These are phyloP conservation scores for Penicillium sp. DNA, from an alignment of 2,329 filamentous ascomycete genomes.

Conservation along the genomic window DNA sequence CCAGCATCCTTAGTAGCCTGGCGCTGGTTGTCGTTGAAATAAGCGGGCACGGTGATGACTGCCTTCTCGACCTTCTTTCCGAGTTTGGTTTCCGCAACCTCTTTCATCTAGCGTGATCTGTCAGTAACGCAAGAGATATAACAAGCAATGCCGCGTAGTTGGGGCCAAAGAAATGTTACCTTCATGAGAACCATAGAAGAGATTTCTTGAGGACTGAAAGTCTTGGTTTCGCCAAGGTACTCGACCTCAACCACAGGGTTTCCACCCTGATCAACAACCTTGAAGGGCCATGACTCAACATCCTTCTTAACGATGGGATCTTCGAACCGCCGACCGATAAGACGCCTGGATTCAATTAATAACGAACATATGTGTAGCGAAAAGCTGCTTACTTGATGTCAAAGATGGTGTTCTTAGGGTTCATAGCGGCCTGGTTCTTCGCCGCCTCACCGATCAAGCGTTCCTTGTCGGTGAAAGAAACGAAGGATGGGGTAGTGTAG, in stretches of 20 bases:
- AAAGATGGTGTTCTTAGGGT: conserved; percentile 95
- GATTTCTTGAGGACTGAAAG: conserved; percentile 95
- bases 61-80: conserved; percentile 99
- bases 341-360: too few relatives aligned
- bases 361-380: too few relatives aligned
- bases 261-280: conserved; percentile 80
- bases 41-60: conserved; percentile 95
- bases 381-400: conserved; percentile 94
- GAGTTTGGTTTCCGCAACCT: conserved; percentile 95
- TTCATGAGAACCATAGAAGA: conserved; percentile 97
- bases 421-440: conserved; percentile 99
- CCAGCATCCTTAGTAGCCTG: conserved; percentile 99
- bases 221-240: conserved; percentile 90
- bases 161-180: too few relatives aligned
- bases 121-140: too few relatives aligned
- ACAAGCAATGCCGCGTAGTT: too few relatives aligned
- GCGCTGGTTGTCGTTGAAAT: conserved; percentile 99
- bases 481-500: conserved; percentile 98
- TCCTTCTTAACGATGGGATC: conserved; percentile 98
- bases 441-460: conserved; percentile 97
- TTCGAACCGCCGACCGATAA: conserved; percentile 91
- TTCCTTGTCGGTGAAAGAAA: conserved; percentile 97
- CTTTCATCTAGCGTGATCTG: too few relatives aligned
- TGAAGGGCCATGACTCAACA: conserved; percentile 98
- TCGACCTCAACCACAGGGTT: conserved; percentile 89